Evolutionary conservation across 768 basidiomycete genomes (phyloP), one percentile per base, ranked within the genome.

Genomic region (Lactifluus piperatus): DNA sequence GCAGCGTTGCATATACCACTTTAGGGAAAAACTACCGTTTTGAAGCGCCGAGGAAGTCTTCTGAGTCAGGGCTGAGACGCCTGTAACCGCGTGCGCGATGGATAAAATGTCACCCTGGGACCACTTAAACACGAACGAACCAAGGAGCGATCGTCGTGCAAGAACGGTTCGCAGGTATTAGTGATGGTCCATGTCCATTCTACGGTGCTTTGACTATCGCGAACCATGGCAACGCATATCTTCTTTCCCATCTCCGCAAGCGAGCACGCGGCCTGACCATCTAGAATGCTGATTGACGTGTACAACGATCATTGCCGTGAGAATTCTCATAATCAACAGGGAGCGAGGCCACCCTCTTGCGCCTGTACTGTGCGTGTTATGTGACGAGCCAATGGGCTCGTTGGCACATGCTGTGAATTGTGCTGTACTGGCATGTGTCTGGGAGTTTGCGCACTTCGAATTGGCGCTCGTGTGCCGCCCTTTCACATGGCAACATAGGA

Each of bases 1-100:
- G 4, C 18, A 10, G 29, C n/a, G 34, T 22, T 34, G 45, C 22
- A 47, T 48, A 24, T 55, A 6, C 58, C 58, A 4, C 41, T 55
- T 60, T 36, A 54, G 58, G 58, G 7, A 60, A 45, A 60, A 60
- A 55, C 41, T 34, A 20, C 58, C 58, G 32, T 48, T 41, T 13
- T 34, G 24, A 52, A 24, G 51, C 44, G 57, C 57, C 29, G 27
- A 18, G 14, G 41, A 43, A 39, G 13, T 47, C 34, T 4, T 51
- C 22, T 16, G 39, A 43, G 41, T 41, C 41, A 41, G 41, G 41
- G n/a, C 3, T 9, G 26, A 59, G 41, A 34, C 37, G 46, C 41
- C 20, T 47, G 53, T 24, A 30, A 49, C 37, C 47, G 47, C 55
- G 37, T 56, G 47, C 27, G 14, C 53, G 14, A 22, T 20, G 22